These are phyloP conservation scores for Coemansia sp. DNA, from an alignment of 192 early-diverging fungal genomes.

Conservation along the genomic window DNA sequence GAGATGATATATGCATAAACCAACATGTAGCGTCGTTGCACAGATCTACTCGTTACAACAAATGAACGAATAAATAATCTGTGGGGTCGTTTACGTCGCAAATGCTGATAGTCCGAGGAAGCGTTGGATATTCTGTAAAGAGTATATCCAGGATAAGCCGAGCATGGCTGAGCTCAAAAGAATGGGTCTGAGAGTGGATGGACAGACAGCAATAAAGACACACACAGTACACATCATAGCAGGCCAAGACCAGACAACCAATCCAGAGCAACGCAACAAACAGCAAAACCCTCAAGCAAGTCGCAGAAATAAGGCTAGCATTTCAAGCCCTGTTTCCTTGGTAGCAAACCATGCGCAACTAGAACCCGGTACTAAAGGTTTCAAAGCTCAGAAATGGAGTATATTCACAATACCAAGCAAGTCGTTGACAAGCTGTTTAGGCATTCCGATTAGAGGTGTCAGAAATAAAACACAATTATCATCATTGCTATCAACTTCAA, in stretches of 20 bases:
- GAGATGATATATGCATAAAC: no score
- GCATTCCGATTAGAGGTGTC: conserved; percentile 60
- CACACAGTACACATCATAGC: neutral
- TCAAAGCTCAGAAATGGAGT: conserved; percentile 31
- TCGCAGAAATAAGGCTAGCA: no score
- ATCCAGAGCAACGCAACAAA: neutral
- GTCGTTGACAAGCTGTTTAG: neutral
- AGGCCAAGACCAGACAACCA: neutral
- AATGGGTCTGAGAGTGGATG: no score
- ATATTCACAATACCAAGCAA: conserved; percentile 26
- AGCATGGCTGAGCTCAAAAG: no score
- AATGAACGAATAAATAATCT: neutral
- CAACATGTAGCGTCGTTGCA: no score
- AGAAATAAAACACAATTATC: conserved; percentile 39
- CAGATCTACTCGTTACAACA: no score
- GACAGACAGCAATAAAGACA: neutral
- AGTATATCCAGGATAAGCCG: no score
- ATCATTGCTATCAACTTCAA: conserved; percentile 30
- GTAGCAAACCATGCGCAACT: neutral
- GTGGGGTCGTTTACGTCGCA: neutral
- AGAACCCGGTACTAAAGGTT: neutral
- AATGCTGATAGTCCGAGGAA: no score
- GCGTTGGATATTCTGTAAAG: no score
- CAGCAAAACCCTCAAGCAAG: no score
- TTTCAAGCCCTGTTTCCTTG: no score